phyloP scores from a whole-genome alignment of 768 basidiomycete genomes.

The Suillus placidus region DNA sequence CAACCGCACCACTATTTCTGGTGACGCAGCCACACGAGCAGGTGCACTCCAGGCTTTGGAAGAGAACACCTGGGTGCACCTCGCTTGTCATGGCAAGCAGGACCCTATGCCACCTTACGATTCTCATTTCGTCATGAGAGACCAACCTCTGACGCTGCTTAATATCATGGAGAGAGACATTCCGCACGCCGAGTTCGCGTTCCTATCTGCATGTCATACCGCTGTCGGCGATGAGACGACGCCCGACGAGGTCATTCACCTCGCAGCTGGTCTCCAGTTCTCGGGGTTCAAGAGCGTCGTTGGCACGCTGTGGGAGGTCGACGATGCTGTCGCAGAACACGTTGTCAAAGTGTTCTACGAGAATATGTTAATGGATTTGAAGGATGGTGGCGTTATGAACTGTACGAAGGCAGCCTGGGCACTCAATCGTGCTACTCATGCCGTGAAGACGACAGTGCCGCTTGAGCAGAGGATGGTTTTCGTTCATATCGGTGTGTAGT shows the following conservation, averaged over 20 bases:
- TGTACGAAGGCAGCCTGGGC: too few species aligned
- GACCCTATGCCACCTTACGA: constrained; percentile 15
- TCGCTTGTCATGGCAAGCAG: constrained; percentile 24
- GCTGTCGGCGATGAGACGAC: constrained; percentile 19
- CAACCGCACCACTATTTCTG: not conserved
- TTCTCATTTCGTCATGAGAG: constrained; percentile 7
- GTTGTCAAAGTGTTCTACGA: too few species aligned
- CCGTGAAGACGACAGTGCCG: constrained; percentile 2
- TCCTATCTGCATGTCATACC: constrained; percentile 29
- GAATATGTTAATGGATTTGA: too few species aligned
- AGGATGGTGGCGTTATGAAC: too few species aligned
- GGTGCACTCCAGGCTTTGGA: not conserved
- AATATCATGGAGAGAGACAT: constrained; percentile 7
- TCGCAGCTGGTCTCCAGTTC: constrained; percentile 26
- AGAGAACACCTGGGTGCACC: constrained; percentile 20
- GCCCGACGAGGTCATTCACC: constrained; percentile 24
- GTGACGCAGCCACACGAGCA: not conserved
- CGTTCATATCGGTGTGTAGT: constrained; percentile 14
- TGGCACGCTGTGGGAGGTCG: too few species aligned
- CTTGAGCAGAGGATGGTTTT: constrained; percentile 11
- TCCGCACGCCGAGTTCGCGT: constrained; percentile 9
- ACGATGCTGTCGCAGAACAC: too few species aligned
- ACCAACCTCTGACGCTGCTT: not conserved
- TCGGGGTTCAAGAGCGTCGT: constrained; percentile 25
- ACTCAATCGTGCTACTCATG: not conserved